A percentile compares a stretch with the other conserved stretches of the same genome.
phyloP scores from a whole-genome alignment of 805 yeast species.

The Starmerella potacharoeniae region DNA sequence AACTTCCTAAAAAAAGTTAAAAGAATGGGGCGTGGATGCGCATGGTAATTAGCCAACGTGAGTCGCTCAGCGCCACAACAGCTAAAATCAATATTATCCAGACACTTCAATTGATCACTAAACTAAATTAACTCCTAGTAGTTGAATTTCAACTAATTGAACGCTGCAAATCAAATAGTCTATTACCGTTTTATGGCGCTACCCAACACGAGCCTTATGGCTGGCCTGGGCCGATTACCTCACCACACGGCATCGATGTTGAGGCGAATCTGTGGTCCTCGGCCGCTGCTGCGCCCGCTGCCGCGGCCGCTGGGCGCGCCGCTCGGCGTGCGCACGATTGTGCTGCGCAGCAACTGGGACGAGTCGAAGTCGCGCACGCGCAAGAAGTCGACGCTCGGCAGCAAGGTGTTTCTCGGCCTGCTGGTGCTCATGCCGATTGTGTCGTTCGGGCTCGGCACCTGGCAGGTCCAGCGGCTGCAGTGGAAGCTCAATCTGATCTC shows the following conservation, averaged over 20 bases:
- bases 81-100: too few relatives aligned
- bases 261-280: neutral
- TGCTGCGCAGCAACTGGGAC: slow-evolving; percentile 18
- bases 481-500: slow-evolving; percentile 86
- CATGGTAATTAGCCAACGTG: too few relatives aligned
- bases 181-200: too few relatives aligned
- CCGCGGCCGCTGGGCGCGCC: neutral
- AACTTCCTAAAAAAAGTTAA: too few relatives aligned
- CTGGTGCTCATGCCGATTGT: slow-evolving; percentile 68
- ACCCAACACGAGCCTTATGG: too few relatives aligned
- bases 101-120: too few relatives aligned
- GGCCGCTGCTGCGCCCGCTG: neutral
- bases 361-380: slow-evolving; percentile 17
- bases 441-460: slow-evolving; percentile 75
- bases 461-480: slow-evolving; percentile 77
- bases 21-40: too few relatives aligned
- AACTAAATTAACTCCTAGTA: too few relatives aligned
- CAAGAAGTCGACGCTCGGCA: neutral
- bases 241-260: neutral
- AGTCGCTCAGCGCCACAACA: too few relatives aligned
- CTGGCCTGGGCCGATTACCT: neutral
- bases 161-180: too few relatives aligned
- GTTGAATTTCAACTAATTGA: too few relatives aligned
- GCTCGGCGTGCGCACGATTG: slow-evolving; percentile 8
- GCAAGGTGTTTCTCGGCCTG: slow-evolving; percentile 31